Evolutionary conservation across 345 rosid species (phyloP).

Genomic region (Sonneratia alba): DNA sequence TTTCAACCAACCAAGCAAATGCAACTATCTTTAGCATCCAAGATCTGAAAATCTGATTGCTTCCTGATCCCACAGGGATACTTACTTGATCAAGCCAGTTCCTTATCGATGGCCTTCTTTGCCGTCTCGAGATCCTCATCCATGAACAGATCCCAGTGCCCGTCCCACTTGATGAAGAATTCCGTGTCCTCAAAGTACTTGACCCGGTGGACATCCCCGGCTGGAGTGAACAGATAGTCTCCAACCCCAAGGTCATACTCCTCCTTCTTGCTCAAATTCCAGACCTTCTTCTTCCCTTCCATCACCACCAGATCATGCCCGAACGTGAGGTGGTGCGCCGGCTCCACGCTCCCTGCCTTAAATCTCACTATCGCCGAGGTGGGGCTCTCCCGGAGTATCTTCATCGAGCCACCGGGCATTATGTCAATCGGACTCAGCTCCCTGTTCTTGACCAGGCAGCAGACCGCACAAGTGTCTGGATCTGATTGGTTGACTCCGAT

Average conservation of each 20-base stretch:
- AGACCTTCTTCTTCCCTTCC: constrained; percentile 63
- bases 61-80: background rate
- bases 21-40: too few relatives aligned
- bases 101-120: constrained; percentile 28
- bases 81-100: background rate
- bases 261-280: constrained; percentile 70
- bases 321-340: constrained; percentile 86
- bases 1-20: background rate
- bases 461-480: constrained; percentile 32
- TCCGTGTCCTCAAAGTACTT: constrained; percentile 80
- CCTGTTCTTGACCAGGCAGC: constrained; percentile 54
- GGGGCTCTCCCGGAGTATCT: constrained; percentile 78
- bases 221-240: constrained; percentile 74
- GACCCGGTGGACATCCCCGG: constrained; percentile 77
- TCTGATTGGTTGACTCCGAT: constrained; percentile 30
- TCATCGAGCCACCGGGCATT: constrained; percentile 85
- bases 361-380: constrained; percentile 77
- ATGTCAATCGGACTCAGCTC: constrained; percentile 50
- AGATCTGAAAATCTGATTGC: background rate
- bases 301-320: constrained; percentile 80
- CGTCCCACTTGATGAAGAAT: constrained; percentile 94
- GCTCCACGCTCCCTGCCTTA: constrained; percentile 76
- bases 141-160: constrained; percentile 71
- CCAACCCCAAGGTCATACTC: constrained; percentile 53
- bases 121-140: constrained; percentile 77